Conservation (phyloP, 441 rosid species). For the Omphalea diandra region DNA sequence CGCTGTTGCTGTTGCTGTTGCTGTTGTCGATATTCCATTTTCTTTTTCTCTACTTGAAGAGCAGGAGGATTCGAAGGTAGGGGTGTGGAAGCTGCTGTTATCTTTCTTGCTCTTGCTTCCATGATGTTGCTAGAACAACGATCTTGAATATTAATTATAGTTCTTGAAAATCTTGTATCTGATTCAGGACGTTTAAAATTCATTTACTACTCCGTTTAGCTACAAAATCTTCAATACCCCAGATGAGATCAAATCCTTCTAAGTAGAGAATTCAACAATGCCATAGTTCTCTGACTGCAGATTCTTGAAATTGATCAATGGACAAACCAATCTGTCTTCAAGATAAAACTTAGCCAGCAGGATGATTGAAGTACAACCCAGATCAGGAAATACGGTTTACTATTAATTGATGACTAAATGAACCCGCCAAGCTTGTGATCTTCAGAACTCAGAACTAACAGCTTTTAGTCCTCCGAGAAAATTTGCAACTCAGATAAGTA, state of each 20-base stretch:
- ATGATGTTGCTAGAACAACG: constrained; percentile 31
- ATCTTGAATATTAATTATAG: constrained; percentile 35
- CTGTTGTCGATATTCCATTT: constrained; percentile 29
- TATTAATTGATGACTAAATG: neutral
- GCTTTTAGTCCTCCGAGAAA: neutral
- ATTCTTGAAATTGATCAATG: neutral
- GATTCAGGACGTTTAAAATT: constrained; percentile 29
- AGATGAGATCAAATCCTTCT: constrained; percentile 11
- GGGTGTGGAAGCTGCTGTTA: neutral
- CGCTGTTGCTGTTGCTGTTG: constrained; percentile 1
- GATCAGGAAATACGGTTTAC: neutral
- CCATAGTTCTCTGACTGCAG: neutral
- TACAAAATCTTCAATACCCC: constrained; percentile 4
- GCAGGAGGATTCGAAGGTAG: neutral
- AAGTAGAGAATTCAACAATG: neutral
- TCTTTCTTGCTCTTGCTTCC: constrained; percentile 50
- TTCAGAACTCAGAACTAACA: neutral
- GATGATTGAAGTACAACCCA: neutral
- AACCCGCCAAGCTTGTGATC: too few species aligned
- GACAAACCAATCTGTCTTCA: neutral
- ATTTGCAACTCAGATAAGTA: neutral
- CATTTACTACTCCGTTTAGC: constrained; percentile 28
- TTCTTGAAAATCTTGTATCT: constrained; percentile 22
- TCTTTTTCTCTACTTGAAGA: constrained; percentile 25
- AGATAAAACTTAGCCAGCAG: neutral